Percentiles rank a stretch among this genome's conserved stretches.
Conservation (phyloP, 1,284 basidiomycete genomes). For the Boletus holoroseus region DNA sequence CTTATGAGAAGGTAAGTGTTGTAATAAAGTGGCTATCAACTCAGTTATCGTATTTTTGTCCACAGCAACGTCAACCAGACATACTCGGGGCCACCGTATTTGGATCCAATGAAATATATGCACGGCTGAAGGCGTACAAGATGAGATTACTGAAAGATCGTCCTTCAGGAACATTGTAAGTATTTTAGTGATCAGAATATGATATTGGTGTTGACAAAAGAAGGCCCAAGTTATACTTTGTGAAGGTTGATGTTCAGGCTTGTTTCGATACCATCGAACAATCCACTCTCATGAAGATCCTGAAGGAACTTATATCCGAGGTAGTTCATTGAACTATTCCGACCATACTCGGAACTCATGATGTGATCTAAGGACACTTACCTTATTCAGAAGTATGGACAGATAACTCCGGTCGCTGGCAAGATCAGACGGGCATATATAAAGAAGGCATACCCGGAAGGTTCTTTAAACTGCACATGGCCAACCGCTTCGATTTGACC, state of each 20-base stretch:
- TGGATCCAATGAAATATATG: constrained; percentile 79
- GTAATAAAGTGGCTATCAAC: not conserved
- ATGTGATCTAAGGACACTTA: constrained; percentile 49
- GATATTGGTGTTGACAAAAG: constrained; percentile 8
- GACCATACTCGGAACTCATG: not conserved
- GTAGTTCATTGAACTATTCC: constrained; percentile 36
- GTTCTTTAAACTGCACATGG: constrained; percentile 34
- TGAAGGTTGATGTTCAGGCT: constrained; percentile 92
- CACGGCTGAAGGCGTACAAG: constrained; percentile 70
- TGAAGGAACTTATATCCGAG: constrained; percentile 69
- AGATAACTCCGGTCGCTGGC: constrained; percentile 48
- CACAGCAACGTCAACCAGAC: constrained; percentile 57
- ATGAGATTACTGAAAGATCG: constrained; percentile 40
- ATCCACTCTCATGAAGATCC: constrained; percentile 73
- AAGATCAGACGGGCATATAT: constrained; percentile 53
- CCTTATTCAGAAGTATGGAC: constrained; percentile 60
- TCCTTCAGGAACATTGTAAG: constrained; percentile 51
- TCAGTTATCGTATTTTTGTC: not conserved
- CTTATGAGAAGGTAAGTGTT: constrained; percentile 70
- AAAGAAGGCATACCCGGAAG: constrained; percentile 62
- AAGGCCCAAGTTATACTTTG: constrained; percentile 87
- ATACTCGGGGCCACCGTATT: constrained; percentile 77
- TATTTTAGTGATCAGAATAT: not conserved
- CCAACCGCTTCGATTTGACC: not conserved
- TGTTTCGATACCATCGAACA: constrained; percentile 98